Conservation (phyloP, 768 basidiomycete genomes). For the Rhizopogon vinicolor region DNA sequence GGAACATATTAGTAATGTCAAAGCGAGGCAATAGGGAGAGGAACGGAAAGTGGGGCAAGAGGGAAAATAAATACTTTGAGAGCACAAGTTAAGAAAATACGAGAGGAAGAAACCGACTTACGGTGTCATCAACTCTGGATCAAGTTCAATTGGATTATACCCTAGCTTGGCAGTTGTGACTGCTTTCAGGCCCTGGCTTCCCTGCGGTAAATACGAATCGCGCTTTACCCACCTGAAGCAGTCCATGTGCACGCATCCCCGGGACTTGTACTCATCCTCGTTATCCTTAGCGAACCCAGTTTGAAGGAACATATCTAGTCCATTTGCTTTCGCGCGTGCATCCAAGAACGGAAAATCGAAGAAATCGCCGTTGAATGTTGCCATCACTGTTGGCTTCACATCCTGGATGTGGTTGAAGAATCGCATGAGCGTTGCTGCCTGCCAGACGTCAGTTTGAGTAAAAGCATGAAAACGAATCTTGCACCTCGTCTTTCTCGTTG, state of each 20-base stretch:
- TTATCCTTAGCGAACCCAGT: constrained; percentile 88
- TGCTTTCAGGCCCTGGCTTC: constrained; percentile 96
- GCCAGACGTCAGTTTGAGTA: not conserved
- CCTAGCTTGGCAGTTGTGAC: constrained; percentile 95
- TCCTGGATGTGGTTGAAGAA: constrained; percentile 96
- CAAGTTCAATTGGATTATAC: constrained; percentile 94
- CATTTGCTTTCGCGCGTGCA: constrained; percentile 78
- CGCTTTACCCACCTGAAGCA: constrained; percentile 99
- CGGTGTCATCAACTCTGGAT: constrained; percentile 99
- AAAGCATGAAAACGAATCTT: constrained; percentile 7
- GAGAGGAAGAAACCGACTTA: constrained; percentile 37
- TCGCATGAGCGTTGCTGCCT: constrained; percentile 77
- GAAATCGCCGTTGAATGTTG: constrained; percentile 98
- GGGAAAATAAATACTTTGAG: not conserved
- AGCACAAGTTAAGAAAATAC: not conserved
- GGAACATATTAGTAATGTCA: not conserved
- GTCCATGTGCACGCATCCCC: constrained; percentile 95
- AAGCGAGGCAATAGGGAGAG: not conserved
- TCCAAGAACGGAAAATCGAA: constrained; percentile 99
- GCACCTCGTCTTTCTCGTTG: constrained; percentile 89
- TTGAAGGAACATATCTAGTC: constrained; percentile 95
- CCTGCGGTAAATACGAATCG: constrained; percentile 97
- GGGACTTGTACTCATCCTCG: constrained; percentile 94
- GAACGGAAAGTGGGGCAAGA: not conserved
- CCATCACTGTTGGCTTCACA: constrained; percentile 93